Percentiles rank a stretch among this genome's conserved stretches.
These are phyloP conservation scores for Cytidiella melzeri DNA, from an alignment of 768 basidiomycete species.

Conservation along the genomic window DNA sequence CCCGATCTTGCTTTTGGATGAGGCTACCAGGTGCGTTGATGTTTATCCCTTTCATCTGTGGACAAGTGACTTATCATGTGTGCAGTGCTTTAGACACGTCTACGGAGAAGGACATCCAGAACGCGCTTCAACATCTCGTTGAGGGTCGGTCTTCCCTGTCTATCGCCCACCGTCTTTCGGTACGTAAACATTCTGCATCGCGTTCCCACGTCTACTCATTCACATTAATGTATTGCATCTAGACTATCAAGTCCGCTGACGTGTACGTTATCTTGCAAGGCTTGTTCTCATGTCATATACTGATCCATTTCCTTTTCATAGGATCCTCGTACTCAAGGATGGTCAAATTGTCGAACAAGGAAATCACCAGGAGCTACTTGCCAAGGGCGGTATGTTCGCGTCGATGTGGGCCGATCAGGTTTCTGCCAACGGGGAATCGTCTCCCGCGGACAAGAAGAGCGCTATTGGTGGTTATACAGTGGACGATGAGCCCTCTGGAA, in stretches of 20 bases:
- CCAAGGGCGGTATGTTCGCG: constrained; percentile 66
- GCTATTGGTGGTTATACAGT: constrained; percentile 42
- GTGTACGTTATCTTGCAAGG: constrained; percentile 27
- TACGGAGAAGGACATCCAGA: constrained; percentile 87
- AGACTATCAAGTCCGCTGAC: constrained; percentile 52
- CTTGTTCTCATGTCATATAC: not conserved
- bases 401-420: constrained; percentile 88
- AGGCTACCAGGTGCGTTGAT: constrained; percentile 55
- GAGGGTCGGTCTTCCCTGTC: constrained; percentile 68
- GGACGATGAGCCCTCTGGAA: constrained; percentile 13
- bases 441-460: constrained; percentile 29
- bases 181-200: constrained; percentile 31
- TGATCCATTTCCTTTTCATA: constrained; percentile 23
- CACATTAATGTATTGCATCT: constrained; percentile 13
- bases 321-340: constrained; percentile 88
- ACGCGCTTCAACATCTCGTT: constrained; percentile 75
- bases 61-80: not conserved
- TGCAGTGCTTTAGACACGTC: constrained; percentile 79
- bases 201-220: constrained; percentile 8
- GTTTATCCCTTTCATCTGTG: not conserved
- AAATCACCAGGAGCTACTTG: constrained; percentile 70
- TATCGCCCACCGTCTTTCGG: constrained; percentile 75
- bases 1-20: constrained; percentile 71
- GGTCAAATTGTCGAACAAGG: constrained; percentile 85
- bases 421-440: constrained; percentile 52